Conservation (phyloP, 176 grass and related monocot genomes). For the Musa itinerans region DNA sequence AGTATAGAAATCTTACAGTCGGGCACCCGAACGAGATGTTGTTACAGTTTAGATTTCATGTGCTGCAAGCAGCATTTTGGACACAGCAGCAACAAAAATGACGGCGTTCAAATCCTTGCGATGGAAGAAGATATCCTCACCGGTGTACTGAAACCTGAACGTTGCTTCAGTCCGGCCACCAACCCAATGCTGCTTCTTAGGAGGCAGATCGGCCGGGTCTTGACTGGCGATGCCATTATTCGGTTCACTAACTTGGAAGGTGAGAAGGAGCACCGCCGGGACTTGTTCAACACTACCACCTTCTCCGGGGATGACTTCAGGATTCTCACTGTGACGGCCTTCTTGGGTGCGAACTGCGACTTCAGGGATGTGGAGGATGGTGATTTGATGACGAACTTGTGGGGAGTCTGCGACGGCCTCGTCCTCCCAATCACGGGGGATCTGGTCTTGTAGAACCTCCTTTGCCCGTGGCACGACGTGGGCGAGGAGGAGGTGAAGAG, state of each 20-base stretch:
- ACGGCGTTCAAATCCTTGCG: conserved; percentile 5
- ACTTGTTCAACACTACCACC: conserved; percentile 25
- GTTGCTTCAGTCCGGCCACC: conserved; percentile 61
- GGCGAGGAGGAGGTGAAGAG: conserved; percentile 34
- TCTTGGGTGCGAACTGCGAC: conserved; percentile 44
- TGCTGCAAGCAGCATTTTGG: no score
- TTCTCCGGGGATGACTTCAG: conserved; percentile 26
- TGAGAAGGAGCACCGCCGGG: conserved; percentile 72
- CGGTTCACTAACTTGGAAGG: conserved; percentile 56
- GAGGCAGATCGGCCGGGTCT: conserved; percentile 37
- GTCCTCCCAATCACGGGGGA: conserved; percentile 42
- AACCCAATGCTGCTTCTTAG: conserved; percentile 28
- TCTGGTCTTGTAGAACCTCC: conserved; percentile 48
- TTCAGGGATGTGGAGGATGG: conserved; percentile 46
- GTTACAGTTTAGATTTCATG: no score
- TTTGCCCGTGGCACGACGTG: conserved; percentile 37
- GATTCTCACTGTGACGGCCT: conserved; percentile 20
- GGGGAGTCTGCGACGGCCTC: conserved; percentile 27
- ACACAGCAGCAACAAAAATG: no score
- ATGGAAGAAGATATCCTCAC: conserved; percentile 46
- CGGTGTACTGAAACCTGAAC: conserved; percentile 36
- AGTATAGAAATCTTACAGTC: no score
- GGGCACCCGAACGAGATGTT: no score
- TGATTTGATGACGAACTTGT: conserved; percentile 73
- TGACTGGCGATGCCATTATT: conserved; percentile 58